Base-by-base conservation (phyloP, 176 grass and related monocot genomes). In the Alloteropsis semialata region DNA sequence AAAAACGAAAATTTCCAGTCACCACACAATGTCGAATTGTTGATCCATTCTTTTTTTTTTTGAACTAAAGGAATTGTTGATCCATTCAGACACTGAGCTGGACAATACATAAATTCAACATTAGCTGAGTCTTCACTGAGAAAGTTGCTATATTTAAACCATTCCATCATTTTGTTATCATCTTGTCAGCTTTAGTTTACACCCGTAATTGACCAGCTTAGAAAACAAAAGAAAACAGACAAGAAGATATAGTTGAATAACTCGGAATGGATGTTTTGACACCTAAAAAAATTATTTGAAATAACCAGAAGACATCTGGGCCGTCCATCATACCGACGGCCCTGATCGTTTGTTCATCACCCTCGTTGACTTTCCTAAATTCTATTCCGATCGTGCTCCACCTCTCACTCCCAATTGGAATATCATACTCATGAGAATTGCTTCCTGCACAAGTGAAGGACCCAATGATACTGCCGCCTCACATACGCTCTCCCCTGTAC, bases 371-470 rank as follows among this genome's bases (percentile, higher is more conserved):
- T 83, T 66, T 34, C 1, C 38, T 51, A 78, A 67, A 50, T 78
- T 78, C 41, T 90, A 74, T 82, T 90, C 65, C 48, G 17, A 72
- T 90, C 59, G 84, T 90, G 84, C 72, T 86, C 84, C 38, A 29
- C 88, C 88, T 89, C 87, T 82, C 72, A 7, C 72, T 63, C 17
- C 34, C 36, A 62, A 45, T n/a, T 16, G 54, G 77, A 64, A 65
- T 85, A 86, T 46, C 30, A 69, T 85, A 85, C 36, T 76, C 70
- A 1, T 51, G 16, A 55, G 71, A 67, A 86, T 90, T 64, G 38
- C 78, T 86, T 90, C 82, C 57, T 50, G 84, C 48, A 82, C 84
- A 82, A 78, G 78, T 71, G 88, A 89, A 86, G 37, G 37, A 77
- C 71, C 78, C 72, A 77, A 86, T 37, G 46, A 72, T 65, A 48